Conservation (phyloP, 805 yeast genomes). For the Wickerhamiella musiphila region DNA sequence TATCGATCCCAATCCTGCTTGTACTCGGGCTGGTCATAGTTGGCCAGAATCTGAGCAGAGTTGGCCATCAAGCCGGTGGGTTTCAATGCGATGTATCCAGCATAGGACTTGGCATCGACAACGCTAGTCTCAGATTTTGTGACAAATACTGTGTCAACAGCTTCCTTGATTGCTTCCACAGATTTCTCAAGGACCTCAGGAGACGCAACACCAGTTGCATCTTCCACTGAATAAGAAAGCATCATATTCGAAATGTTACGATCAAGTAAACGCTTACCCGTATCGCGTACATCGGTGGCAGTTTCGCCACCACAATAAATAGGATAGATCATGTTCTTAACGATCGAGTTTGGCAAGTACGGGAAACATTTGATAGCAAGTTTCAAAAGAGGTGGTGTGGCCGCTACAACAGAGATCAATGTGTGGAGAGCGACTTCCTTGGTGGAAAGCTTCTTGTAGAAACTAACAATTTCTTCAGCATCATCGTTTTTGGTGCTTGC, state of each 20-base stretch:
- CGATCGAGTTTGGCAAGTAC: constrained; percentile 41
- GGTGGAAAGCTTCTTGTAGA: constrained; percentile 15
- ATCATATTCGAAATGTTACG: constrained; percentile 85
- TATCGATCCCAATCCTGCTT: constrained; percentile 36
- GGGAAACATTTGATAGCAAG: constrained; percentile 21
- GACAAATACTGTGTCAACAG: constrained; percentile 50
- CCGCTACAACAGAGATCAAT: constrained; percentile 19
- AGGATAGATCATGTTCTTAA: constrained; percentile 59
- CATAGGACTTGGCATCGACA: constrained; percentile 10
- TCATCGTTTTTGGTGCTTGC: not conserved
- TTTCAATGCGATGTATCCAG: constrained; percentile 77
- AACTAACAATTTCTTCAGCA: constrained; percentile 6
- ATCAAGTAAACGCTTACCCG: constrained; percentile 47
- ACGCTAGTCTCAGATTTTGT: constrained; percentile 33
- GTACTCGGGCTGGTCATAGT: constrained; percentile 39
- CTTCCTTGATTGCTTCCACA: constrained; percentile 28
- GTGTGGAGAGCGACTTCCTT: constrained; percentile 19
- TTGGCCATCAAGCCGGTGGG: constrained; percentile 76
- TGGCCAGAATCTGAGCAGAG: constrained; percentile 54
- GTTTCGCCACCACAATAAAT: constrained; percentile 85
- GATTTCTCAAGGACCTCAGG: constrained; percentile 27
- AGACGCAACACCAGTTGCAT: constrained; percentile 49
- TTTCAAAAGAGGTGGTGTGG: constrained; percentile 19
- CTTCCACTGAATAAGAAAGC: constrained; percentile 87
- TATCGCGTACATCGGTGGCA: constrained; percentile 45